phyloP scores from a whole-genome alignment of 140 eudicot species.

The Ambrosia hybrid region DNA sequence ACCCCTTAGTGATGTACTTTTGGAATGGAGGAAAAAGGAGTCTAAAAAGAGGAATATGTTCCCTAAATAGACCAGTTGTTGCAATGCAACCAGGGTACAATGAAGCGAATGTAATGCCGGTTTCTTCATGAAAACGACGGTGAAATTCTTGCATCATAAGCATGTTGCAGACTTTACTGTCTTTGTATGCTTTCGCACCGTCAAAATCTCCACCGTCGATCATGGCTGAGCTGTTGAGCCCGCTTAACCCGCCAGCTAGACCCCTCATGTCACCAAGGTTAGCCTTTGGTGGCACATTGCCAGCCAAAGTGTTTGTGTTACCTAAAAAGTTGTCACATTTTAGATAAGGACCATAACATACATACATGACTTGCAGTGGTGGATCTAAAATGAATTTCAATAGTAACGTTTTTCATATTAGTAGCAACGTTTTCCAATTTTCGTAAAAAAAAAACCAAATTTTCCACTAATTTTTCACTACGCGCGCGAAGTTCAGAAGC shows the following conservation, averaged over 20 bases:
- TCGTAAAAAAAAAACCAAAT: too few relatives aligned
- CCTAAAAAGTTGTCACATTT: slow-evolving; percentile 35
- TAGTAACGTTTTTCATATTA: too few relatives aligned
- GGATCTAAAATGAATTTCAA: too few relatives aligned
- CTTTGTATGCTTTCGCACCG: slow-evolving; percentile 98
- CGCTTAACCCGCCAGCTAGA: slow-evolving; percentile 75
- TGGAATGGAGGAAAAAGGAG: slow-evolving; percentile 93
- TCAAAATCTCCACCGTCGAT: slow-evolving; percentile 92
- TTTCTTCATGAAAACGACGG: slow-evolving; percentile 86
- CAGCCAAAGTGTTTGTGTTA: slow-evolving; percentile 94
- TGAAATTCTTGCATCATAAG: slow-evolving; percentile 99
- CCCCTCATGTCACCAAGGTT: slow-evolving; percentile 95
- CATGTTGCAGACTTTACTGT: slow-evolving; percentile 99
- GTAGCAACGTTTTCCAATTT: too few relatives aligned
- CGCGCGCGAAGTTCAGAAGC: too few relatives aligned
- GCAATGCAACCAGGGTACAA: slow-evolving; percentile 97
- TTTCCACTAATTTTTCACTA: too few relatives aligned
- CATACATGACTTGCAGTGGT: too few relatives aligned
- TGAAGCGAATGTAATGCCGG: slow-evolving; percentile 80
- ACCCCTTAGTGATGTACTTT: slow-evolving; percentile 91
- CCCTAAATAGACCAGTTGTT: slow-evolving; percentile 81
- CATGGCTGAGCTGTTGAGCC: slow-evolving; percentile 84
- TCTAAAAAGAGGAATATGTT: slow-evolving; percentile 81
- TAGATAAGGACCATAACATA: too few relatives aligned
- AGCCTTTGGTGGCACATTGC: slow-evolving; percentile 98